phyloP scores from a whole-genome alignment of 257 asterid species.

The Anisodus acutangulus region DNA sequence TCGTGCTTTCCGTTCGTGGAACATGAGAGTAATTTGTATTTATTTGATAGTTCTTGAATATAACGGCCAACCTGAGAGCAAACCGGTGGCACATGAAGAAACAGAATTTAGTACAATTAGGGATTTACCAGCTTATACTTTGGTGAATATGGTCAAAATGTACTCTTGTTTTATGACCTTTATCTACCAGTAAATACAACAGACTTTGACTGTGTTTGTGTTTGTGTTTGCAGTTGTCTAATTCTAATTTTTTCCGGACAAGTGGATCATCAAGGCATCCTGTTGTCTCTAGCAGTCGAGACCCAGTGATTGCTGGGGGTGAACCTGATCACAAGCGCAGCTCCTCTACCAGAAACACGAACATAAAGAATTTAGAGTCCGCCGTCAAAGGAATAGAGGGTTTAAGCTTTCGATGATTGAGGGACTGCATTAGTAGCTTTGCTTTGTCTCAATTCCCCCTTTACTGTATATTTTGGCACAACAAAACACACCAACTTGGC shows the following conservation, averaged over 20 bases:
- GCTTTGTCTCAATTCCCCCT: slow-evolving; percentile 30
- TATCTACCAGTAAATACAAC: slow-evolving; percentile 34
- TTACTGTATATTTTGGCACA: slow-evolving; percentile 47
- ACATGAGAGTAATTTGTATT: not conserved
- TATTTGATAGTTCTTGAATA: slow-evolving; percentile 26
- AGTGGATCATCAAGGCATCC: slow-evolving; percentile 67
- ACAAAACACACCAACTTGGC: not conserved
- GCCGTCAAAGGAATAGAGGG: slow-evolving; percentile 73
- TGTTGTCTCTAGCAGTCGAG: slow-evolving; percentile 63
- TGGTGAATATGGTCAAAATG: not conserved
- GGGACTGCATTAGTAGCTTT: slow-evolving; percentile 51
- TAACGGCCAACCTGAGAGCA: not conserved
- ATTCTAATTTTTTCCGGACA: slow-evolving; percentile 47
- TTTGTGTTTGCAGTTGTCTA: slow-evolving; percentile 60
- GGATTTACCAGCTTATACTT: not conserved
- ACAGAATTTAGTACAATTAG: not conserved
- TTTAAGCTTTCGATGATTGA: slow-evolving; percentile 66
- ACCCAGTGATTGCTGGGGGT: slow-evolving; percentile 50
- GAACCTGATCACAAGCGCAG: slow-evolving; percentile 61
- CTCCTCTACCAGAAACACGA: slow-evolving; percentile 53
- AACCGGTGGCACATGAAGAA: not conserved
- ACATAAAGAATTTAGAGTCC: slow-evolving; percentile 59
- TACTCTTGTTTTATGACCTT: not conserved
- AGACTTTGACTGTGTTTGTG: slow-evolving; percentile 46
- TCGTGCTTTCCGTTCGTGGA: not conserved